Conservation (phyloP, 139 green algal genomes). For the Coelastrella sp. region DNA sequence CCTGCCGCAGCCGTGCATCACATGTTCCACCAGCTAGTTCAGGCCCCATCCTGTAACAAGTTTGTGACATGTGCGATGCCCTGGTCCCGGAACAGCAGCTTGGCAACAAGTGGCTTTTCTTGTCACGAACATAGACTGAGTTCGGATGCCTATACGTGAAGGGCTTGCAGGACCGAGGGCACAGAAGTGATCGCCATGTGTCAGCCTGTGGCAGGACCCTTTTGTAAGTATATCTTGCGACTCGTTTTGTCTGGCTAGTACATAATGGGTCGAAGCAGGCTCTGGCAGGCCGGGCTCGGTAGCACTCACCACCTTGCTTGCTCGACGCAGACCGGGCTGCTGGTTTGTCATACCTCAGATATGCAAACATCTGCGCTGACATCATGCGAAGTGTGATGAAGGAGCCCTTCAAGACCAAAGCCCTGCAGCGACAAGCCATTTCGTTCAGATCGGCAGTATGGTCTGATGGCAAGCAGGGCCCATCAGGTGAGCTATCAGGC, state of each 20-base stretch:
- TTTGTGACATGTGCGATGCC: too few relatives aligned
- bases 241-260: not conserved
- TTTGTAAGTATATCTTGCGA: slow-evolving; percentile 38
- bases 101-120: too few relatives aligned
- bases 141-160: too few relatives aligned
- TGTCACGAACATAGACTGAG: too few relatives aligned
- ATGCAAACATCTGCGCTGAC: slow-evolving; percentile 75
- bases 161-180: not conserved
- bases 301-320: not conserved
- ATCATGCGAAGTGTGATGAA: slow-evolving; percentile 72
- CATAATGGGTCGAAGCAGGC: too few relatives aligned
- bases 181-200: slow-evolving; percentile 38
- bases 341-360: slow-evolving; percentile 69
- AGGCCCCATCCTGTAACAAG: too few relatives aligned
- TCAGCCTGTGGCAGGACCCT: slow-evolving; percentile 55
- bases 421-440: slow-evolving; percentile 56
- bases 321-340: slow-evolving; percentile 51
- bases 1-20: too few relatives aligned
- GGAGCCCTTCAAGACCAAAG: slow-evolving; percentile 77
- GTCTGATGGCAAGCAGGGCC: slow-evolving; percentile 60
- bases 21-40: too few relatives aligned
- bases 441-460: slow-evolving; percentile 56
- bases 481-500: slow-evolving; percentile 5
- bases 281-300: too few relatives aligned
- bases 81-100: too few relatives aligned